Evolutionary conservation across 1,284 basidiomycete genomes (phyloP), one percentile per base, ranked within the genome.

Genomic region (Apiotrichum gamsii): DNA sequence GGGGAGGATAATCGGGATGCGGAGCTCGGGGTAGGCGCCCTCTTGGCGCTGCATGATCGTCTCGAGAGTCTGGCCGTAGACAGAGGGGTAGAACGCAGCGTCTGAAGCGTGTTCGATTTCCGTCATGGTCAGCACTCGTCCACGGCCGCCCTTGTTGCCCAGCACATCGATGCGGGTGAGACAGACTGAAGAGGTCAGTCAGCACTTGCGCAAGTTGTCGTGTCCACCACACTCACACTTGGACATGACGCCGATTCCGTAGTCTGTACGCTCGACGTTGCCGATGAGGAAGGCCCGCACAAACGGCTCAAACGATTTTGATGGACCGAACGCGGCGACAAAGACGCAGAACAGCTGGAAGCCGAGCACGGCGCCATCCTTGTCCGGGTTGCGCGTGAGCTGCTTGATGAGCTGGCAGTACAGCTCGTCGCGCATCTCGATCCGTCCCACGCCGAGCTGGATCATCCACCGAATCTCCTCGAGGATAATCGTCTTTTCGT

Each of bases 391-490:
- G 37, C 78, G 79, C 3, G 79, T 87, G 16, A 94, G 72, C 72
- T 94, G 90, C 67, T 94, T 94, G 79, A 93, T 83, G 25, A 89
- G 60, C 60, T 94, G 90, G 59, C 87, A 90, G 60, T 88, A 95
- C 39, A 91, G 83, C 73, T 94, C 90, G 67, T 95, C 90, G 51
- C 90, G 74, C 60, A 94, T 75, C 71, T 91, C 88, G 8, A 83
- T 82, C 47, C 86, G 80, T 2, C 77, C 72, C 29, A 94, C 75
- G 2, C 87, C 88, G 56, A 87, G 80, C 42, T 80, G 78, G 11
- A 93, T 76, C 53, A 94, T 70, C 86, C 87, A 91, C 20, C 87
- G 77, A 57, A 90, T 84, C 69, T 93, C 89, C 61, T 90, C 88
- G 11, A 88, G 65, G 18, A 89, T 74, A 30, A 67, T 47, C 30